Base-by-base conservation (phyloP, 1,284 basidiomycete genomes). In the Leccinum subfulvum region DNA sequence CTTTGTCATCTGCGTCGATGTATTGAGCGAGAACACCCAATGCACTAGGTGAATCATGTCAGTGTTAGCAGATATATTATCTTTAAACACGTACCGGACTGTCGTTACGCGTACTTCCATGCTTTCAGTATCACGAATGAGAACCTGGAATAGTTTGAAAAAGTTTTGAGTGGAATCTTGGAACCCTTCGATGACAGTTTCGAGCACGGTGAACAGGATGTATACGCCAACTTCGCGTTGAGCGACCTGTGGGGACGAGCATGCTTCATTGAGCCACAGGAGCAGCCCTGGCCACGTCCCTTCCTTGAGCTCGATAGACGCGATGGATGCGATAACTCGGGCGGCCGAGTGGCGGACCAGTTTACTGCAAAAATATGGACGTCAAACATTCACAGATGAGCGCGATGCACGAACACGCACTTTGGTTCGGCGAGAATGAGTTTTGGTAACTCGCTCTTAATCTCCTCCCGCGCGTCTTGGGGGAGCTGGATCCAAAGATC, bases 21-120 rank as follows among this genome's bases (percentile, higher is more conserved):
- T 95, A 98, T 76, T 97, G 94, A 21, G 96, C 94, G 57, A 99
- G 87, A 67, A 94, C 90, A 66, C 95, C 95, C 57, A 99, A 82
- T 35, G 94, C 90, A 68, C 95, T 90, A 26, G 64, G 52, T 66
- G 61, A 54, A 14, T 18, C 18, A 63, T 23, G 51, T 71, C 23
- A 72, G 30, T 13, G 2, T 28, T 37, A 16, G 58, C 55, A 39
- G 33, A 30, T 28, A 49, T 62, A 57, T 26, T 5, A 11, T 56
- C 30, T 14, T 23, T 44, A 4, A 28, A 61, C n/a, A 18, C 79
- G 53, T 72, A 90, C 88, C 86, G 84, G 62, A 96, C 89, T 41
- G 96, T 94, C 53, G 94, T 98, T 63, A 98, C 89, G 62, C 96
- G 85, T 64, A 99, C 95, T 69, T 96, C 94, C 55, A 91, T 81